phyloP scores from a whole-genome alignment of 2,329 filamentous ascomycete species.

The Fusarium napiforme region DNA sequence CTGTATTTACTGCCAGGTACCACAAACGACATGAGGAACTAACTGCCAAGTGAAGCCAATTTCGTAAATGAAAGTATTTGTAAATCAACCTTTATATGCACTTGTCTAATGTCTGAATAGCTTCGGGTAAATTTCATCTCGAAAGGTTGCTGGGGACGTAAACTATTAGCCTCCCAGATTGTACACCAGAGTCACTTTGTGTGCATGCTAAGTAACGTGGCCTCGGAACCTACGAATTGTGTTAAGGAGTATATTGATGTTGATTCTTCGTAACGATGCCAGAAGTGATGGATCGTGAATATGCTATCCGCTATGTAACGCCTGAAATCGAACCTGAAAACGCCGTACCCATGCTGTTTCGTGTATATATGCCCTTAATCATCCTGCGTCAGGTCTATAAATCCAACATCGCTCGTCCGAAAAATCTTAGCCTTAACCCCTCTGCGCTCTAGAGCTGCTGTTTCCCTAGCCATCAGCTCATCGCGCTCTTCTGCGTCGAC shows the following conservation, averaged over 20 bases:
- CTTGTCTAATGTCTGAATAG: not conserved
- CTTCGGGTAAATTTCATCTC: not conserved
- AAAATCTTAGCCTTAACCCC: slow-evolving; percentile 33
- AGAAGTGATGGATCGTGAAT: not conserved
- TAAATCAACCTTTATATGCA: too few relatives aligned
- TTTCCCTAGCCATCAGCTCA: slow-evolving; percentile 37
- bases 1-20: not conserved
- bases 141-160: not conserved
- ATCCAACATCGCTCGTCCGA: slow-evolving; percentile 48
- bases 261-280: not conserved
- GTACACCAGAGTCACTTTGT: not conserved
- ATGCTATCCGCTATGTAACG: slow-evolving; percentile 19
- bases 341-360: slow-evolving; percentile 5
- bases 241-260: not conserved
- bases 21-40: not conserved
- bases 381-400: slow-evolving; percentile 50
- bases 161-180: not conserved
- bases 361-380: slow-evolving; percentile 25
- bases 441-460: slow-evolving; percentile 15
- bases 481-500: slow-evolving; percentile 44
- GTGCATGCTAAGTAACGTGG: not conserved
- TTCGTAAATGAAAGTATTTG: not conserved
- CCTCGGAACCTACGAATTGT: slow-evolving; percentile 3
- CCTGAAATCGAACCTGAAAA: slow-evolving; percentile 15
- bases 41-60: not conserved